Evolutionary conservation across 352 stramenopile species (phyloP).

Genomic region (Phytophthora palmivora): DNA sequence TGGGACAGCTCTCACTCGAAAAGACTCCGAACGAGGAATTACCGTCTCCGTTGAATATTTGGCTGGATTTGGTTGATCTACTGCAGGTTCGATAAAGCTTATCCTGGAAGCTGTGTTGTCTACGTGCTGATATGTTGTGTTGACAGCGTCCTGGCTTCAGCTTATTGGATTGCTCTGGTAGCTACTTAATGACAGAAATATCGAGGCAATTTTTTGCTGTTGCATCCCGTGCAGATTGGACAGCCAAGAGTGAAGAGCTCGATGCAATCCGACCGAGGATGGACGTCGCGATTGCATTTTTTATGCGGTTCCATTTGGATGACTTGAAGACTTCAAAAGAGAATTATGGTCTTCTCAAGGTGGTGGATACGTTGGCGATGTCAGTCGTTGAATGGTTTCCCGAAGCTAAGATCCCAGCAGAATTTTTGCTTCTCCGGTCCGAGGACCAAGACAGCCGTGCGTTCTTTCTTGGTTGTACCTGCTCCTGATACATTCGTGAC

Average conservation of each 20-base stretch:
- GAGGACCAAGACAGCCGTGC: slow-evolving; percentile 79
- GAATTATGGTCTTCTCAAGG: slow-evolving; percentile 46
- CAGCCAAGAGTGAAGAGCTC: slow-evolving; percentile 20
- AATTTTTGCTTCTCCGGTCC: slow-evolving; percentile 76
- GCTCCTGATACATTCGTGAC: background rate
- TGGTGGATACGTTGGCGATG: slow-evolving; percentile 55
- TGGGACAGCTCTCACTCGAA: slow-evolving; percentile 49
- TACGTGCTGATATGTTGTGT: slow-evolving; percentile 10
- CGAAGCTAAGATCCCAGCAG: slow-evolving; percentile 56
- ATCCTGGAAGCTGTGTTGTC: background rate
- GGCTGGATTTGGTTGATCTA: slow-evolving; percentile 78
- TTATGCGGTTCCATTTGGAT: slow-evolving; percentile 74
- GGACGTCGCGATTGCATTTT: slow-evolving; percentile 67
- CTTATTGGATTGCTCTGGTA: slow-evolving; percentile 52
- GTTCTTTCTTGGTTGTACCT: slow-evolving; percentile 18
- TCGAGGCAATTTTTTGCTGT: slow-evolving; percentile 59
- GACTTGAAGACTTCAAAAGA: slow-evolving; percentile 57
- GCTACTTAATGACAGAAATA: slow-evolving; percentile 44
- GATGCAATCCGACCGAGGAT: slow-evolving; percentile 35
- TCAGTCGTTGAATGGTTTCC: slow-evolving; percentile 69
- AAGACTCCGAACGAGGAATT: slow-evolving; percentile 73
- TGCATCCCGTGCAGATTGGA: slow-evolving; percentile 40
- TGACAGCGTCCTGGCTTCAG: slow-evolving; percentile 59
- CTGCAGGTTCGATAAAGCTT: slow-evolving; percentile 57
- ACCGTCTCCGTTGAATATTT: slow-evolving; percentile 62